These are phyloP conservation scores for Gillenia trifoliata DNA, from an alignment of 306 rosid genomes.

Conservation along the genomic window DNA sequence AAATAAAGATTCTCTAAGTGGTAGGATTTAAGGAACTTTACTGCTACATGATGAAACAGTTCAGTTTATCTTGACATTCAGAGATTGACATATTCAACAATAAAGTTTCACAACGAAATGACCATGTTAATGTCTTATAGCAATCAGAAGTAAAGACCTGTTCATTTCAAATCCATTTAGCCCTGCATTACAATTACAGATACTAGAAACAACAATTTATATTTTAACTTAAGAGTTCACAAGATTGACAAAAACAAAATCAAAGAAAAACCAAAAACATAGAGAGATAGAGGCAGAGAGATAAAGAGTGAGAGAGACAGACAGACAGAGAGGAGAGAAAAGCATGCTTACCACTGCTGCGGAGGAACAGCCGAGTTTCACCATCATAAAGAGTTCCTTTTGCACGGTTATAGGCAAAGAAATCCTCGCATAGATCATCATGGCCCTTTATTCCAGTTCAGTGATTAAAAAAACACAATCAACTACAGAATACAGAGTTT, in stretches of 20 bases:
- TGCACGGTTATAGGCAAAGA: conserved; percentile 91
- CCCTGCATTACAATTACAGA: neutral
- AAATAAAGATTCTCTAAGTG: neutral
- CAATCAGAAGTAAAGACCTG: neutral
- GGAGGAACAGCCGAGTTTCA: conserved; percentile 87
- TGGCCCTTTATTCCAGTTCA: conserved; percentile 60
- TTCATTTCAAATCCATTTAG: neutral
- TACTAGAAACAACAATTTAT: neutral
- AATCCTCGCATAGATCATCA: conserved; percentile 87
- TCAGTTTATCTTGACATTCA: neutral
- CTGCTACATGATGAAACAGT: neutral
- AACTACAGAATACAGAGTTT: conserved; percentile 1
- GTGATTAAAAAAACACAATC: conserved; percentile 12
- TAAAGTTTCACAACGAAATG: neutral
- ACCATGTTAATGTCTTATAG: neutral
- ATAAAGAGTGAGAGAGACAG: neutral
- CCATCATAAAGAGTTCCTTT: conserved; percentile 96
- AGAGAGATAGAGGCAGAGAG: neutral
- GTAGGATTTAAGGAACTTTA: neutral
- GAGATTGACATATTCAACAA: neutral
- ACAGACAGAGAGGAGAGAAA: neutral
- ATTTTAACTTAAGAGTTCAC: neutral
- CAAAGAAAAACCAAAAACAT: too few relatives aligned
- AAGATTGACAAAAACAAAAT: neutral
- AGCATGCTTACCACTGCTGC: conserved; percentile 44